phyloP scores from a whole-genome alignment of 208 protist species.

The Phytomonas francai region DNA sequence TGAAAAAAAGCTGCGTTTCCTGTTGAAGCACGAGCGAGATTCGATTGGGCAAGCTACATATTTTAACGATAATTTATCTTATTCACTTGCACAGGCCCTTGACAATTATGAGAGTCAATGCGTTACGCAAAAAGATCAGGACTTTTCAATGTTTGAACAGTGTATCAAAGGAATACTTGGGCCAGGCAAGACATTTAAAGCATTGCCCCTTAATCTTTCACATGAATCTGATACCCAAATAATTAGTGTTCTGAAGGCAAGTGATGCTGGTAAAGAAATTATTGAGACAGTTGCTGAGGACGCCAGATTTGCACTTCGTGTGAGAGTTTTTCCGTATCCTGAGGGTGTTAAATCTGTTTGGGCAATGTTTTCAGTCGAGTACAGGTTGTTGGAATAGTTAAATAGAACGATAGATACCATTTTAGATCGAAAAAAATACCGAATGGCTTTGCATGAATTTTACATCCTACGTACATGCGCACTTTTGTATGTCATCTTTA shows the following conservation, averaged over 20 bases:
- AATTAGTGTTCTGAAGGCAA: slow-evolving; percentile 47
- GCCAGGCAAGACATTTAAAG: slow-evolving; percentile 86
- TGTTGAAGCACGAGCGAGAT: slow-evolving; percentile 61
- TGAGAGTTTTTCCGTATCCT: slow-evolving; percentile 78
- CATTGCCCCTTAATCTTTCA: slow-evolving; percentile 83
- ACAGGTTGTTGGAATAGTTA: slow-evolving; percentile 18
- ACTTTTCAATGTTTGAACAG: slow-evolving; percentile 72
- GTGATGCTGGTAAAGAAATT: slow-evolving; percentile 71
- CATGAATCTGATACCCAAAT: slow-evolving; percentile 58
- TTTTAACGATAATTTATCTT: slow-evolving; percentile 74
- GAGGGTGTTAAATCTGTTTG: slow-evolving; percentile 82
- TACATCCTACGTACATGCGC: neutral
- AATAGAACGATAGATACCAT: neutral
- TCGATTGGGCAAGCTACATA: slow-evolving; percentile 52
- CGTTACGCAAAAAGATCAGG: slow-evolving; percentile 23
- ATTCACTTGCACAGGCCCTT: slow-evolving; percentile 80
- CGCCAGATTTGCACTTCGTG: slow-evolving; percentile 60
- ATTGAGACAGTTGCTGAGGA: slow-evolving; percentile 69
- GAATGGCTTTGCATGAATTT: neutral
- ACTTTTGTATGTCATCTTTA: neutral
- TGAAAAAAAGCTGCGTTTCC: slow-evolving; percentile 35
- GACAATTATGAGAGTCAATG: slow-evolving; percentile 71
- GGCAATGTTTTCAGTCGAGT: slow-evolving; percentile 84
- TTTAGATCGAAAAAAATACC: neutral
- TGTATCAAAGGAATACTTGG: slow-evolving; percentile 81